Percentiles rank a stretch among this genome's conserved stretches.
These are phyloP conservation scores for Persicaria maculosa DNA, from an alignment of 148 eudicot species.

Conservation along the genomic window DNA sequence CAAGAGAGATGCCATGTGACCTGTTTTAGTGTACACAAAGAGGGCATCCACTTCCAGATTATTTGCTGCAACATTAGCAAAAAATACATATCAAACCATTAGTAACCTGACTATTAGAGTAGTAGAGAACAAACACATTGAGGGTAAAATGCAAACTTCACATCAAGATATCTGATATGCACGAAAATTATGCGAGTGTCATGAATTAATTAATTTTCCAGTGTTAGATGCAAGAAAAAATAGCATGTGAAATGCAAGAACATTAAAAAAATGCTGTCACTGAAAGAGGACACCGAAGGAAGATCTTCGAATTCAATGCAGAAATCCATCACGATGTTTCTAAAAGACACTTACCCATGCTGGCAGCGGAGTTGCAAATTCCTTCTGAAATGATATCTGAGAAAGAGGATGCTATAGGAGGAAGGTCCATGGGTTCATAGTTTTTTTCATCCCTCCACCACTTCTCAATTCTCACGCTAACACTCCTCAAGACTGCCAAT, in stretches of 20 bases:
- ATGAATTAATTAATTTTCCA: not conserved
- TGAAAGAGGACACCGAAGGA: not conserved
- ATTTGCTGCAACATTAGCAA: slow-evolving; percentile 55
- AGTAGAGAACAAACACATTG: not conserved
- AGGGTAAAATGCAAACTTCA: not conserved
- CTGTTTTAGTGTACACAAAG: slow-evolving; percentile 79
- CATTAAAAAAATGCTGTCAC: not conserved
- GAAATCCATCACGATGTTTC: not conserved
- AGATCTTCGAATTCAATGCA: not conserved
- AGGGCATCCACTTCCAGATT: slow-evolving; percentile 84
- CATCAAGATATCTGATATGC: not conserved
- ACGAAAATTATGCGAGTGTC: not conserved
- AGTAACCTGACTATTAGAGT: not conserved
- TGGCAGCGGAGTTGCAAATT: slow-evolving; percentile 85
- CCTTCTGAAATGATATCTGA: slow-evolving; percentile 69
- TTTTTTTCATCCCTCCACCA: slow-evolving; percentile 93
- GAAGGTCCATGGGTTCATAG: slow-evolving; percentile 56
- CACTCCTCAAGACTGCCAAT: slow-evolving; percentile 73
- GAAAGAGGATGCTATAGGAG: slow-evolving; percentile 52
- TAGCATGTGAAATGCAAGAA: not conserved
- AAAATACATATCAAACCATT: not conserved
- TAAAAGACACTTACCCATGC: slow-evolving; percentile 53
- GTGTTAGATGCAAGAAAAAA: too few species aligned
- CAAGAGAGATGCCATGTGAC: slow-evolving; percentile 92
- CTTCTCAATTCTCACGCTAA: slow-evolving; percentile 87